These are phyloP conservation scores for Neurospora tetraspora DNA, from an alignment of 495 filamentous ascomycete genomes.

Conservation along the genomic window DNA sequence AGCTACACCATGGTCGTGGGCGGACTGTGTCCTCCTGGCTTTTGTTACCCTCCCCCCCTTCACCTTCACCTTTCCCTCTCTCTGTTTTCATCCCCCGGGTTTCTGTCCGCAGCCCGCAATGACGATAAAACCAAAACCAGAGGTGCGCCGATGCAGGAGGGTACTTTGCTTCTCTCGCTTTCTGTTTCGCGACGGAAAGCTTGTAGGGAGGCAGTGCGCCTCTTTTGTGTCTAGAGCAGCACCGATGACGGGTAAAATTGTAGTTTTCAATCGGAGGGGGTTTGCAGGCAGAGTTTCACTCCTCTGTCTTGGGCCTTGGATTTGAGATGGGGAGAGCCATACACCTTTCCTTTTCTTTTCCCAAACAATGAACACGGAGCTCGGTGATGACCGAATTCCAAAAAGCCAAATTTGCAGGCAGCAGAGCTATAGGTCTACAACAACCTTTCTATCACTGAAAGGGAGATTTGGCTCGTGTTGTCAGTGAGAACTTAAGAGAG, in stretches of 20 bases:
- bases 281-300: constrained; percentile 11
- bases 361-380: constrained; percentile 21
- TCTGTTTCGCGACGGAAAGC: neutral
- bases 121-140: constrained; percentile 8
- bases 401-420: constrained; percentile 58
- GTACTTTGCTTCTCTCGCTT: neutral
- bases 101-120: constrained; percentile 8
- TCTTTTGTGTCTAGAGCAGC: constrained; percentile 14
- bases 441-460: constrained; percentile 1
- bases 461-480: constrained; percentile 27
- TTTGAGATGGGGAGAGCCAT: neutral
- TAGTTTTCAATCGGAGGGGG: constrained; percentile 53
- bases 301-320: constrained; percentile 3
- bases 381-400: constrained; percentile 50
- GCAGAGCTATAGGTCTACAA: constrained; percentile 21
- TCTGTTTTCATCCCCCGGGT: neutral
- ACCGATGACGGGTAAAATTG: constrained; percentile 29
- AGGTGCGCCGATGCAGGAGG: constrained; percentile 10
- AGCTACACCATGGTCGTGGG: neutral
- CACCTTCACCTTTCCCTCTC: neutral
- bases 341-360: constrained; percentile 1
- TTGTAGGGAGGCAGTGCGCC: neutral
- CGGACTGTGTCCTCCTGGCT: neutral
- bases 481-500: constrained; percentile 50
- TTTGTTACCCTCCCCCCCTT: neutral